These are phyloP conservation scores for Eucalyptus regnans DNA, from an alignment of 345 rosid species.

Conservation along the genomic window DNA sequence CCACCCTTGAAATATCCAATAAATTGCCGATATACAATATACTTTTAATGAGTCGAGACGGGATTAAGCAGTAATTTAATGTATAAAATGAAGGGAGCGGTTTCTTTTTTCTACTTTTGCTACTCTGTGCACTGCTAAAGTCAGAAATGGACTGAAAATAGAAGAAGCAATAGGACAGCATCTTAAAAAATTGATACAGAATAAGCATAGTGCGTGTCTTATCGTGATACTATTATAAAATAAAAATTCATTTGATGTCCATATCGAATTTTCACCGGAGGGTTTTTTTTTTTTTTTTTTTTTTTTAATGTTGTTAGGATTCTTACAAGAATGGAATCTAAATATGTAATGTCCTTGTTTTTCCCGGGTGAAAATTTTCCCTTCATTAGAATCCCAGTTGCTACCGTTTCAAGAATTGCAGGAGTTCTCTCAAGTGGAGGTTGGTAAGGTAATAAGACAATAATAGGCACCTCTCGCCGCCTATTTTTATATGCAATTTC, in stretches of 20 bases:
- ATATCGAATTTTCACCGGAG: background rate
- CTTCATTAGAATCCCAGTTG: background rate
- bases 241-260: background rate
- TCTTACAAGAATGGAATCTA: background rate
- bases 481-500: background rate
- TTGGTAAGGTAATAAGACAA: background rate
- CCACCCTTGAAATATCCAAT: accelerated
- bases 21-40: accelerated
- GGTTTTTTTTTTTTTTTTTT: no score
- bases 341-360: no score
- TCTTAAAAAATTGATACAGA: background rate
- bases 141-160: background rate
- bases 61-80: background rate
- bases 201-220: background rate
- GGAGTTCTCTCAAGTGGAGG: background rate
- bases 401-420: background rate
- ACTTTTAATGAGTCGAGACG: background rate
- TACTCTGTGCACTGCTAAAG: background rate
- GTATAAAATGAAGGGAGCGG: background rate
- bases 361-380: background rate
- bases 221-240: background rate
- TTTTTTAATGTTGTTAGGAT: background rate
- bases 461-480: background rate
- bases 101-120: background rate
- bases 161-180: background rate